These are phyloP conservation scores for Dipodascus albidus DNA, from an alignment of 805 yeast genomes.

Conservation along the genomic window DNA sequence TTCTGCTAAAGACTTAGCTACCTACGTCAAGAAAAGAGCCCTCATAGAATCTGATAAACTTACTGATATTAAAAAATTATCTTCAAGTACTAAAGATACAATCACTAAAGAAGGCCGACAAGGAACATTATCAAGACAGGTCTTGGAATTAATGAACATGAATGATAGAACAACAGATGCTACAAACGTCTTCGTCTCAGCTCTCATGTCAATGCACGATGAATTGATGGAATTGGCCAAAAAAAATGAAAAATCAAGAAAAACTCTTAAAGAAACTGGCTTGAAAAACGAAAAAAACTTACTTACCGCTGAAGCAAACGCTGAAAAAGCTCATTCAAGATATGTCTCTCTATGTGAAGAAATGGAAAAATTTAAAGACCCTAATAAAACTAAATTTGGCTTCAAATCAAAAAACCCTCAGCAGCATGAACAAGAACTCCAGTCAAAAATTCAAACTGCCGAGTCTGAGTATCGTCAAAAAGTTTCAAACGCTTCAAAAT, in stretches of 20 bases:
- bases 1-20: slow-evolving; percentile 77
- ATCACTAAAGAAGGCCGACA: slow-evolving; percentile 38
- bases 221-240: slow-evolving; percentile 64
- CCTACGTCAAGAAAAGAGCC: slow-evolving; percentile 68
- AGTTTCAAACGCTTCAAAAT: slow-evolving; percentile 59
- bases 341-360: slow-evolving; percentile 78
- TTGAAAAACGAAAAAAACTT: slow-evolving; percentile 76
- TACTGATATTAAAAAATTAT: slow-evolving; percentile 60
- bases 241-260: slow-evolving; percentile 63
- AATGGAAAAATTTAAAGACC: slow-evolving; percentile 72
- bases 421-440: slow-evolving; percentile 85
- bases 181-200: slow-evolving; percentile 64
- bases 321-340: slow-evolving; percentile 76
- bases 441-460: slow-evolving; percentile 67
- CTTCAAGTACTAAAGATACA: slow-evolving; percentile 40
- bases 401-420: slow-evolving; percentile 67
- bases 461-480: slow-evolving; percentile 78
- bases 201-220: slow-evolving; percentile 74
- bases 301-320: slow-evolving; percentile 64
- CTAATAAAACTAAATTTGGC: slow-evolving; percentile 62
- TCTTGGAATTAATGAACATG: slow-evolving; percentile 59
- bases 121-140: slow-evolving; percentile 54
- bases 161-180: slow-evolving; percentile 71
- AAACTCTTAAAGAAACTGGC: slow-evolving; percentile 70
- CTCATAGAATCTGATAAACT: slow-evolving; percentile 68